Percentiles rank a stretch among this genome's conserved stretches.
phyloP scores from a whole-genome alignment of 2,329 filamentous ascomycete species.

The Aureobasidium sp. region DNA sequence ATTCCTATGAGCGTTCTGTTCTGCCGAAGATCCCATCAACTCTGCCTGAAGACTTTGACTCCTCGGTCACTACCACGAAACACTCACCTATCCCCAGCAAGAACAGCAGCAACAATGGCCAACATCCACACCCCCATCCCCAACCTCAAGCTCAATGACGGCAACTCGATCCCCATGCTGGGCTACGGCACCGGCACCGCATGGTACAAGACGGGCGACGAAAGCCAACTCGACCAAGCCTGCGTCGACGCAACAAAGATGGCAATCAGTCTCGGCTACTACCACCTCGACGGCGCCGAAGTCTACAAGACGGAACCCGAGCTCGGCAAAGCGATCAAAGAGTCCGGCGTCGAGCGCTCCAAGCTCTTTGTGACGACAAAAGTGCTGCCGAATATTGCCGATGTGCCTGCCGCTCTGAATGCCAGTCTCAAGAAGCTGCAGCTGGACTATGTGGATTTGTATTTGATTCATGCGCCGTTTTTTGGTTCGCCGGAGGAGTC shows the following conservation, averaged over 20 bases:
- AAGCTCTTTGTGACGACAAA: constrained; percentile 52
- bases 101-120: constrained; percentile 29
- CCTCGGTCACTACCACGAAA: not conserved
- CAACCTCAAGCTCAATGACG: constrained; percentile 64
- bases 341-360: constrained; percentile 36
- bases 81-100: not conserved
- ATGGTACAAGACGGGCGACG: constrained; percentile 48
- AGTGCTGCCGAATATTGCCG: constrained; percentile 44
- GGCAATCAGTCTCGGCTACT: constrained; percentile 63
- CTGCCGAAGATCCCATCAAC: not conserved
- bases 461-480: constrained; percentile 57
- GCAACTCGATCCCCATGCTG: constrained; percentile 65
- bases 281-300: constrained; percentile 69
- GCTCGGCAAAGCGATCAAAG: constrained; percentile 40
- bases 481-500: constrained; percentile 35
- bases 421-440: constrained; percentile 53
- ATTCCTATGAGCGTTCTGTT: not conserved
- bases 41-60: not conserved
- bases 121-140: constrained; percentile 46
- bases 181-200: constrained; percentile 69
- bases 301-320: constrained; percentile 47
- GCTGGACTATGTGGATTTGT: constrained; percentile 57
- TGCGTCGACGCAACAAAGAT: constrained; percentile 50
- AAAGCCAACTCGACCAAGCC: constrained; percentile 49
- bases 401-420: constrained; percentile 51